Evolutionary conservation across 768 basidiomycete genomes (phyloP).

Genomic region (Tricholoma matsutake): DNA sequence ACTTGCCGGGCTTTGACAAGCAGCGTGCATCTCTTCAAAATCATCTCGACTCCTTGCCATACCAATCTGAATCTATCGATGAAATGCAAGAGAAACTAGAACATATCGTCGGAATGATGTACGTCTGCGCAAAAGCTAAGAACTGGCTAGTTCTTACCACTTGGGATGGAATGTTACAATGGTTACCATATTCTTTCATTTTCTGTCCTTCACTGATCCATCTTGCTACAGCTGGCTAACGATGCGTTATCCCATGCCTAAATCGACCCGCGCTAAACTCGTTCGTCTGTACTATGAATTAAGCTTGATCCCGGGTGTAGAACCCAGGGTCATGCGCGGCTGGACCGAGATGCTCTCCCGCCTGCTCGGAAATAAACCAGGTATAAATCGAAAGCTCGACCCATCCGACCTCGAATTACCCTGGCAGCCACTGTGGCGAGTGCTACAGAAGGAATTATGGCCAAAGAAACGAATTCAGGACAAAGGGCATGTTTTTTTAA

Average conservation of each 20-base stretch:
- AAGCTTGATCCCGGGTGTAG: slow-evolving; percentile 72
- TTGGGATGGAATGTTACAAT: slow-evolving; percentile 81
- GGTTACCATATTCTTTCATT: slow-evolving; percentile 38
- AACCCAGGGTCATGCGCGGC: slow-evolving; percentile 63
- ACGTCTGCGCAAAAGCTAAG: slow-evolving; percentile 67
- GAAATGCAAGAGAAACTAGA: slow-evolving; percentile 72
- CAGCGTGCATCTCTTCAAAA: slow-evolving; percentile 59
- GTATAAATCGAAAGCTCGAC: slow-evolving; percentile 65
- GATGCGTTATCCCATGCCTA: slow-evolving; percentile 77
- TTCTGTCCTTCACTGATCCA: not conserved
- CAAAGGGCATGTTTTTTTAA: slow-evolving; percentile 44
- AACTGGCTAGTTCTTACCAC: slow-evolving; percentile 72
- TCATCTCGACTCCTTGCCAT: slow-evolving; percentile 69
- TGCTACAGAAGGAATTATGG: slow-evolving; percentile 72
- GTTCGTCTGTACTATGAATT: slow-evolving; percentile 77
- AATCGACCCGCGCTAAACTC: slow-evolving; percentile 65
- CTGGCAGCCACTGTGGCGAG: slow-evolving; percentile 77
- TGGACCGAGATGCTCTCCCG: slow-evolving; percentile 81
- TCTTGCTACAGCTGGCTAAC: slow-evolving; percentile 62
- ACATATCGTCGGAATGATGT: slow-evolving; percentile 63
- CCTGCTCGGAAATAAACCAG: slow-evolving; percentile 63
- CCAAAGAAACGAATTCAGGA: slow-evolving; percentile 63
- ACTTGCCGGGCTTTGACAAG: slow-evolving; percentile 48
- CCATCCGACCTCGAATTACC: slow-evolving; percentile 61
- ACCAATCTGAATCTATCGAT: slow-evolving; percentile 66